Evolutionary conservation across 2,329 filamentous ascomycete genomes (phyloP).

Genomic region (Colletotrichum gigasporum): DNA sequence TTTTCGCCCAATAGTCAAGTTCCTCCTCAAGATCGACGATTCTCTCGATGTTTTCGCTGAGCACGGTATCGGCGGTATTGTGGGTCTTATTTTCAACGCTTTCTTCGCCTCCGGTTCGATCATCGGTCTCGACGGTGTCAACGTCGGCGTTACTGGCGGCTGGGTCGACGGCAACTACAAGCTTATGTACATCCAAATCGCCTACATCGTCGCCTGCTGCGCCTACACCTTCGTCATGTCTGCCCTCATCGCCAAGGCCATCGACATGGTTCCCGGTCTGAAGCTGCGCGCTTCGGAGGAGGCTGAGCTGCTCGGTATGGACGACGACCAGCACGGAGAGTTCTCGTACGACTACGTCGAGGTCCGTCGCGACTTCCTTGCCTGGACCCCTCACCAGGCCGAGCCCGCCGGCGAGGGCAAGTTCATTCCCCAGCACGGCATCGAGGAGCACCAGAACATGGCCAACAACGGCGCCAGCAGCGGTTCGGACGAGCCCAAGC

Average conservation of each 20-base stretch:
- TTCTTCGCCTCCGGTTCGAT: slow-evolving; percentile 76
- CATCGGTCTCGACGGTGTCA: slow-evolving; percentile 81
- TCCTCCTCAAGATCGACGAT: slow-evolving; percentile 72
- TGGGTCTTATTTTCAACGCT: slow-evolving; percentile 77
- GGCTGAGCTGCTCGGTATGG: slow-evolving; percentile 87
- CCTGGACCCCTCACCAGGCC: slow-evolving; percentile 81
- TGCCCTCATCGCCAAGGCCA: slow-evolving; percentile 75
- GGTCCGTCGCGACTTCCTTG: slow-evolving; percentile 87
- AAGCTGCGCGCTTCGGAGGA: slow-evolving; percentile 83
- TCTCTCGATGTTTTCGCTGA: slow-evolving; percentile 78
- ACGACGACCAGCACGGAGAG: slow-evolving; percentile 89
- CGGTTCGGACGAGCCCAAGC: slow-evolving; percentile 27
- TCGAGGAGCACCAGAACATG: slow-evolving; percentile 68
- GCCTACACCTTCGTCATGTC: slow-evolving; percentile 79
- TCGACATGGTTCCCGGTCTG: slow-evolving; percentile 80
- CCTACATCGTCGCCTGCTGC: slow-evolving; percentile 74
- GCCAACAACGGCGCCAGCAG: slow-evolving; percentile 35
- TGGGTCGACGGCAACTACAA: slow-evolving; percentile 81
- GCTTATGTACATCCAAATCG: slow-evolving; percentile 82
- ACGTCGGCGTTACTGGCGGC: slow-evolving; percentile 72
- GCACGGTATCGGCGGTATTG: slow-evolving; percentile 75
- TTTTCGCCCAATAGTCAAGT: slow-evolving; percentile 58
- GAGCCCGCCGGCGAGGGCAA: slow-evolving; percentile 69
- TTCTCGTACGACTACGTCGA: slow-evolving; percentile 93
- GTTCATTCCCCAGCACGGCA: slow-evolving; percentile 76